Evolutionary conservation across 164 flowering plant species (phyloP).

Genomic region (Stephania cephalantha): DNA sequence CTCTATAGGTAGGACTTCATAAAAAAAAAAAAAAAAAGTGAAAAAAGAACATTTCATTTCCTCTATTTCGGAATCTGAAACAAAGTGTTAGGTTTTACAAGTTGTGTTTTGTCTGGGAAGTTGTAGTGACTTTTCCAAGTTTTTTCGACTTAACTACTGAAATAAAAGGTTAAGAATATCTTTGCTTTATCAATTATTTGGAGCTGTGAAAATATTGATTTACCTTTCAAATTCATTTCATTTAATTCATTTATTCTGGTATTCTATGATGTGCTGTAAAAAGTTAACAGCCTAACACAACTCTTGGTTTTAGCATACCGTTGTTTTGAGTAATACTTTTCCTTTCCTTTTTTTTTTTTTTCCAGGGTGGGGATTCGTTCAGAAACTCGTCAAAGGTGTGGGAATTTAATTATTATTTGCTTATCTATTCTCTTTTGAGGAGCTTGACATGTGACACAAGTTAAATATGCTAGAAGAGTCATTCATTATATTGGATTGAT

Average conservation of each 20-base stretch:
- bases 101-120: too few relatives aligned
- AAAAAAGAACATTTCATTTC: neutral
- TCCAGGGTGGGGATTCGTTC: constrained; percentile 27
- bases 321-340: neutral
- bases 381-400: constrained; percentile 24
- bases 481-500: neutral
- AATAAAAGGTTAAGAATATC: neutral
- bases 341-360: neutral
- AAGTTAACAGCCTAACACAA: neutral
- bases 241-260: neutral
- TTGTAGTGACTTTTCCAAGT: too few relatives aligned
- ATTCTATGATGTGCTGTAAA: neutral
- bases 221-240: neutral
- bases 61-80: neutral
- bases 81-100: neutral
- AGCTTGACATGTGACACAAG: neutral
- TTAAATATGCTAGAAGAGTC: neutral
- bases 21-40: neutral
- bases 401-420: neutral
- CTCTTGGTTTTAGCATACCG: neutral
- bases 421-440: neutral
- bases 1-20: too few relatives aligned
- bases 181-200: neutral
- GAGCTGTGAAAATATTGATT: neutral
- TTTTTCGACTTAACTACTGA: neutral